phyloP scores from a whole-genome alignment of 805 yeast genomes.

The Candida xyloterini region DNA sequence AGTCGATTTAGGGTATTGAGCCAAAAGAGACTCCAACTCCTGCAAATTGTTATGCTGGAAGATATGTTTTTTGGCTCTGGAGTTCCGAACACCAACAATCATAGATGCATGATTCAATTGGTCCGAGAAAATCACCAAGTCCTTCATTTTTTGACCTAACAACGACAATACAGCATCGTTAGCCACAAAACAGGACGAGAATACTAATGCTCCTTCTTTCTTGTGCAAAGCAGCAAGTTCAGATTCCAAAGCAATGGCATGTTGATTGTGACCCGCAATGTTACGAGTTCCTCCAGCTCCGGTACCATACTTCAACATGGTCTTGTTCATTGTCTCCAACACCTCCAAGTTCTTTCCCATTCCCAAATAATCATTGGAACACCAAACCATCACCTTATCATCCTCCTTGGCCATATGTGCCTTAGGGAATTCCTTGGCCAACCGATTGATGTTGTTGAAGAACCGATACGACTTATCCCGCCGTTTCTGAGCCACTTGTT shows the following conservation, averaged over 20 bases:
- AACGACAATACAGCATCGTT: slow-evolving; percentile 92
- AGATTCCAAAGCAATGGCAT: slow-evolving; percentile 83
- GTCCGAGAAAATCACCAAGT: slow-evolving; percentile 89
- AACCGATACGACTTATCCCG: slow-evolving; percentile 89
- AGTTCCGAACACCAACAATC: slow-evolving; percentile 93
- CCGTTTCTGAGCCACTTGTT: slow-evolving; percentile 71
- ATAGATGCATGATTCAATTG: slow-evolving; percentile 95
- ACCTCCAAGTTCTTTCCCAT: slow-evolving; percentile 83
- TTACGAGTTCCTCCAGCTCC: slow-evolving; percentile 99
- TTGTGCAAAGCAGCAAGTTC: slow-evolving; percentile 88
- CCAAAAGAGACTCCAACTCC: slow-evolving; percentile 77
- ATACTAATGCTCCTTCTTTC: slow-evolving; percentile 92
- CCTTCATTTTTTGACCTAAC: slow-evolving; percentile 86
- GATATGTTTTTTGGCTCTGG: slow-evolving; percentile 82
- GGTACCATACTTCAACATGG: slow-evolving; percentile 88
- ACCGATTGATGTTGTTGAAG: slow-evolving; percentile 94
- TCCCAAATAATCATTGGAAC: slow-evolving; percentile 96
- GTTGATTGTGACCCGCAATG: slow-evolving; percentile 94
- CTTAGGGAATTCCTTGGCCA: slow-evolving; percentile 88
- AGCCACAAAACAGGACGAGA: slow-evolving; percentile 94
- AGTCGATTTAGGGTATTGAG: slow-evolving; percentile 75
- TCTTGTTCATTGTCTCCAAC: slow-evolving; percentile 68
- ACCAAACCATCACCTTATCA: slow-evolving; percentile 97
- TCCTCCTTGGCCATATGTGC: slow-evolving; percentile 77
- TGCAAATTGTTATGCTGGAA: slow-evolving; percentile 87